Conservation (phyloP, 345 rosid species). For the Brassica juncea region DNA sequence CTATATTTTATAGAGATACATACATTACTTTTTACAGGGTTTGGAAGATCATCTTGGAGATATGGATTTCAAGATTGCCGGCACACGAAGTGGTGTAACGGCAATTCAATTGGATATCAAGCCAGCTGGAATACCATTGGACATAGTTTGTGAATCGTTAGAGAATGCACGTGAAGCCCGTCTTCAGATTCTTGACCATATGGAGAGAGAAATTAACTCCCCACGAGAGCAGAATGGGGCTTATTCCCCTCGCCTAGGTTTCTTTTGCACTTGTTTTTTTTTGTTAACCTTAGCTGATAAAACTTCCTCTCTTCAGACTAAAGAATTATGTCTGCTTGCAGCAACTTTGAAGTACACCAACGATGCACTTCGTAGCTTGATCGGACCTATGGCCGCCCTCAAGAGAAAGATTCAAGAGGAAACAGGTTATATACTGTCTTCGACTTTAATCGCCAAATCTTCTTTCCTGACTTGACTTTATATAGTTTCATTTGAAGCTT, state of each 20-base stretch:
- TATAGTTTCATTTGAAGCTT: not conserved
- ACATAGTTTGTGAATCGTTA: constrained; percentile 83
- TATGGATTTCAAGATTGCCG: constrained; percentile 98
- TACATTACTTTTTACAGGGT: constrained; percentile 52
- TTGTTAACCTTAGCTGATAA: not conserved
- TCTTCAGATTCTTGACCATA: constrained; percentile 85
- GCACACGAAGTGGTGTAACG: constrained; percentile 82
- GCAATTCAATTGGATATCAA: constrained; percentile 97
- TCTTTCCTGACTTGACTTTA: constrained; percentile 8
- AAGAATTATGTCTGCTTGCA: constrained; percentile 43
- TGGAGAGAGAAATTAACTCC: constrained; percentile 72
- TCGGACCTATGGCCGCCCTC: constrained; percentile 81
- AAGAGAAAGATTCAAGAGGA: constrained; percentile 91
- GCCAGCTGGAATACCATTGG: constrained; percentile 97
- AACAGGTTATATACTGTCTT: constrained; percentile 59
- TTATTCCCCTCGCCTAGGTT: constrained; percentile 76
- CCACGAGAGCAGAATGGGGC: constrained; percentile 64
- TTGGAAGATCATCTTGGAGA: constrained; percentile 98
- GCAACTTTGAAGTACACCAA: constrained; percentile 76
- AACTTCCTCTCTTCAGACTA: not conserved
- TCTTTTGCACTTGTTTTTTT: constrained; percentile 6
- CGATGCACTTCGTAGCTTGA: constrained; percentile 78
- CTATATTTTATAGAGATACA: not conserved
- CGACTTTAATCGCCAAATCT: not conserved
- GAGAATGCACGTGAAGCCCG: constrained; percentile 86